Evolutionary conservation across 371 early-diverging fungal genomes (phyloP).

Genomic region (Mycotypha africana): DNA sequence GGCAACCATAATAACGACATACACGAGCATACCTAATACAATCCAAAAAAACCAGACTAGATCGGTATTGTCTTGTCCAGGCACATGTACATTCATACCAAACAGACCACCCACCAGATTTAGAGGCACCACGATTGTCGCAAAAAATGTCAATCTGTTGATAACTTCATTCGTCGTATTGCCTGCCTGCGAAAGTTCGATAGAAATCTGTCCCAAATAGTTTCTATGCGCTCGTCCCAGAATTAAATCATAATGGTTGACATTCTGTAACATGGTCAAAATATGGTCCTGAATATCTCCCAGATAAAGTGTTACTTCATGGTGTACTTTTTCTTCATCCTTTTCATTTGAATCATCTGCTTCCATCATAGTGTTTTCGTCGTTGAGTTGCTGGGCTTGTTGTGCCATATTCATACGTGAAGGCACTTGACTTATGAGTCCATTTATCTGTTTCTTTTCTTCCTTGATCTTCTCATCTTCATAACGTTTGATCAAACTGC

Average conservation of each 20-base stretch:
- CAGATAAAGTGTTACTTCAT: conserved; percentile 65
- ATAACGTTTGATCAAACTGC: conserved; percentile 59
- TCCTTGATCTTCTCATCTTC: conserved; percentile 50
- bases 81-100: conserved; percentile 84
- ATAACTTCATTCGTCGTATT: conserved; percentile 91
- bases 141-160: conserved; percentile 86
- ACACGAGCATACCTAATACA: conserved; percentile 47
- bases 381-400: background rate
- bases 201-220: conserved; percentile 93
- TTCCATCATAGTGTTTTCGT: background rate
- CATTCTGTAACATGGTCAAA: conserved; percentile 89
- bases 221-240: conserved; percentile 89
- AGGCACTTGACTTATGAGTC: background rate
- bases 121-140: conserved; percentile 81
- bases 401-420: too few species aligned
- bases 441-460: background rate
- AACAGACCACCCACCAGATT: conserved; percentile 56
- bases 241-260: conserved; percentile 86
- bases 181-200: conserved; percentile 92
- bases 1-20: conserved; percentile 31
- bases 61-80: conserved; percentile 61
- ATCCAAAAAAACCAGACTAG: conserved; percentile 80
- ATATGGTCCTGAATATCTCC: conserved; percentile 97
- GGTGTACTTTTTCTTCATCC: conserved; percentile 30
- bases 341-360: too few species aligned